A percentile compares a stretch with the other conserved stretches of the same genome.
phyloP scores from a whole-genome alignment of 2,329 filamentous ascomycete species.

The Ophiocordyceps camponoti-rufipedis region DNA sequence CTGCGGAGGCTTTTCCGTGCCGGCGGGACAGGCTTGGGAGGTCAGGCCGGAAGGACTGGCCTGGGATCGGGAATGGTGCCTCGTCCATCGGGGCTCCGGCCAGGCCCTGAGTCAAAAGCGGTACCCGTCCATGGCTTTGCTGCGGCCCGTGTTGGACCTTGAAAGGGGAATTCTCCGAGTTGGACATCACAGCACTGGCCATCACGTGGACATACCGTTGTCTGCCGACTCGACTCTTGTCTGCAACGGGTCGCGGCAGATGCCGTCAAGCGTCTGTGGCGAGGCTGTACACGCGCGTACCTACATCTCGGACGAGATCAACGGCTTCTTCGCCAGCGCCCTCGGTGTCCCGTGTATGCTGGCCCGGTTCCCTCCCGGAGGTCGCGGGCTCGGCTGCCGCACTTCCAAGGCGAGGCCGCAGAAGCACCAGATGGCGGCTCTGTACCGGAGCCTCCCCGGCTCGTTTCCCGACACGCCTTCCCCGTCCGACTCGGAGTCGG shows the following conservation, averaged over 20 bases:
- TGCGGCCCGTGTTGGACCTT: slow-evolving; percentile 60
- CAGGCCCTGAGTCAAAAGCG: slow-evolving; percentile 77
- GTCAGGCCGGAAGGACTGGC: slow-evolving; percentile 65
- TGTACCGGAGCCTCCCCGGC: slow-evolving; percentile 23
- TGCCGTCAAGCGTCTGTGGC: slow-evolving; percentile 60
- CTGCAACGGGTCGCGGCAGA: slow-evolving; percentile 17
- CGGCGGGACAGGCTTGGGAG: slow-evolving; percentile 48
- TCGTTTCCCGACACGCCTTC: slow-evolving; percentile 35
- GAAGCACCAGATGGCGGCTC: slow-evolving; percentile 25
- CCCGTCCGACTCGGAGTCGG: slow-evolving; percentile 38
- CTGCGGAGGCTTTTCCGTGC: slow-evolving; percentile 63
- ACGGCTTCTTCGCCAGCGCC: slow-evolving; percentile 57
- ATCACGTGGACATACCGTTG: slow-evolving; percentile 37
- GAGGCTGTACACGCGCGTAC: slow-evolving; percentile 54
- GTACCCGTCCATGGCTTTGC: slow-evolving; percentile 71
- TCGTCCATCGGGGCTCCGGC: slow-evolving; percentile 73
- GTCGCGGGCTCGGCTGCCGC: slow-evolving; percentile 38
- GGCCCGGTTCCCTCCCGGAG: slow-evolving; percentile 62
- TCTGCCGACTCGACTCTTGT: slow-evolving; percentile 48
- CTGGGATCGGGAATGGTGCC: slow-evolving; percentile 95
- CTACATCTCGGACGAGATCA: slow-evolving; percentile 49
- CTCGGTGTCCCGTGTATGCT: slow-evolving; percentile 68
- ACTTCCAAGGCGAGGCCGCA: slow-evolving; percentile 56
- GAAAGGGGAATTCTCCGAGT: slow-evolving; percentile 46
- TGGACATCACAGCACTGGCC: slow-evolving; percentile 19